Evolutionary conservation across 352 stramenopile genomes (phyloP).

Genomic region (Phytophthora vignae): DNA sequence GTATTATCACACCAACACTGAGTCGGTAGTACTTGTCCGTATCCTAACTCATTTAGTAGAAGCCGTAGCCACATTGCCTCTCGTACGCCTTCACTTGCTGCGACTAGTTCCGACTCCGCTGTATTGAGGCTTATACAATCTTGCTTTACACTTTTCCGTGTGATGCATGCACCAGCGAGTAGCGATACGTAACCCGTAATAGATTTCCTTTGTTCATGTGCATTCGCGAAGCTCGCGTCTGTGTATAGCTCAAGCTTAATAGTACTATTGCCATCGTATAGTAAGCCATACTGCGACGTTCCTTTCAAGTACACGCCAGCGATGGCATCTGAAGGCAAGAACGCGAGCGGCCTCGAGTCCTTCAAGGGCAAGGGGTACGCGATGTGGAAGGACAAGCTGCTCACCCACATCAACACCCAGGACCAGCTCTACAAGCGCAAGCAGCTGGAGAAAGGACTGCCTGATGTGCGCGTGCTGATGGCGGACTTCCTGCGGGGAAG

Average conservation of each 20-base stretch:
- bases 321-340: not conserved
- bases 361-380: not conserved
- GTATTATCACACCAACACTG: too few species aligned
- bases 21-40: too few species aligned
- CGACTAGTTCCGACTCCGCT: too few species aligned
- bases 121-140: too few species aligned
- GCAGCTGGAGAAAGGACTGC: not conserved
- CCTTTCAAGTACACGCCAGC: not conserved
- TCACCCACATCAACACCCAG: not conserved
- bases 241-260: constrained; percentile 9
- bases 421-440: not conserved
- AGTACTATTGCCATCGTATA: too few species aligned
- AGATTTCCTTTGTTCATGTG: constrained; percentile 14
- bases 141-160: too few species aligned
- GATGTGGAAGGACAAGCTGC: not conserved
- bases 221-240: constrained; percentile 23
- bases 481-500: not conserved
- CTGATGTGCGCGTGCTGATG: not conserved
- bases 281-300: too few species aligned
- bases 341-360: not conserved
- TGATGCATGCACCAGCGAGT: too few species aligned
- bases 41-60: too few species aligned
- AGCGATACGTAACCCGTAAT: too few species aligned
- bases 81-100: too few species aligned
- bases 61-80: too few species aligned